Base-by-base conservation (phyloP, 345 rosid species). In the Acer negundo region DNA sequence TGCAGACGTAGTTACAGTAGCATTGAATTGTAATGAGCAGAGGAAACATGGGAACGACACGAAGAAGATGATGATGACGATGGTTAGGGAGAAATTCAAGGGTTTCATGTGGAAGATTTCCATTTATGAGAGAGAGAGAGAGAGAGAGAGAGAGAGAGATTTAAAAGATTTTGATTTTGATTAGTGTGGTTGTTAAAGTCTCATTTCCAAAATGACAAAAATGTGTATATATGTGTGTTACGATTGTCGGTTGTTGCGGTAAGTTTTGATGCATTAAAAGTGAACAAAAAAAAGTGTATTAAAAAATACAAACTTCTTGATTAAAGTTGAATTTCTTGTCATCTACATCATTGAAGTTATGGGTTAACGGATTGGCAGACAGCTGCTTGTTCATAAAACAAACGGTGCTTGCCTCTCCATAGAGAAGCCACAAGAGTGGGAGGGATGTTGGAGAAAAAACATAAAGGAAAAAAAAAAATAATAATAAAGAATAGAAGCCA, bases 161-260 rank as follows among this genome's bases (percentile, higher is more conserved):
- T 13, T 10, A 56, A 35, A 47, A 22, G 69, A 63, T 64, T 59
- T 63, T 64, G 72, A 40, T 17, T 0, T 22, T 70, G 20, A 62
- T 46, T 73, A 59, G 77, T 79, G 77, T 73, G 81, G 70, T 79
- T 61, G 82, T 74, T 79, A 62, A 51, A 26, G 73, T 53, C 47
- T 75, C 72, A 63, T 63, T 75, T 26, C n/a, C 55, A 51, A 69
- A 62, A 73, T n/a, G 67, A 10, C 66, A 65, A 42, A 10, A 35
- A 35, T 4, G n/a, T 53, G 2, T 75, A 72, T 72, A 24, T 66
- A 40, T 67, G 23, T 3, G 3, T 15, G 61, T 24, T 0, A 69
- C 49, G 42, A 69, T 23, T 49, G 9, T 47, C 0, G 22, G 55
- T 13, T 49, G 1, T 4, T 49, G 55, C 15, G 5, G 5, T 49